Conservation (phyloP, 345 rosid species). For the Populus euphratica region DNA sequence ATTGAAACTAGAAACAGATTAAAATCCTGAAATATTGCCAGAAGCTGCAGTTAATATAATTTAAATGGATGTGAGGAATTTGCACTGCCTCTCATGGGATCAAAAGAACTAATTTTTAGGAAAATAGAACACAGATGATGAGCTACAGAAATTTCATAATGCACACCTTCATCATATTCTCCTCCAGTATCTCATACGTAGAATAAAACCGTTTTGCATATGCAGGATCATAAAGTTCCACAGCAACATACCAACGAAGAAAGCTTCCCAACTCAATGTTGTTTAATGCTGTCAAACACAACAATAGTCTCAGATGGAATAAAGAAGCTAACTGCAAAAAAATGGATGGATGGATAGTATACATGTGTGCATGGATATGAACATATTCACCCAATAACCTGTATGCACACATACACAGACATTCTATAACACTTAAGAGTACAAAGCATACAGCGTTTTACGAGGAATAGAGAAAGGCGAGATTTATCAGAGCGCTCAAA, state of each 20-base stretch:
- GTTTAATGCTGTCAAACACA: slow-evolving; percentile 55
- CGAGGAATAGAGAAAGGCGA: slow-evolving; percentile 86
- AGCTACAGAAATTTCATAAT: slow-evolving; percentile 3
- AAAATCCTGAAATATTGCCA: neutral
- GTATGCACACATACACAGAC: neutral
- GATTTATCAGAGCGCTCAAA: slow-evolving; percentile 97
- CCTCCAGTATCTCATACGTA: slow-evolving; percentile 73
- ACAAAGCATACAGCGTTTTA: slow-evolving; percentile 67
- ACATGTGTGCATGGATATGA: neutral
- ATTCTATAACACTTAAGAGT: slow-evolving; percentile 1
- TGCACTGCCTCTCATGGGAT: neutral
- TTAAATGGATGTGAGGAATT: neutral
- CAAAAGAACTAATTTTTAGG: neutral
- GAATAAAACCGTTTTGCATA: slow-evolving; percentile 75
- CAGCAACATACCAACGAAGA: slow-evolving; percentile 95
- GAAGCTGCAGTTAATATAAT: neutral
- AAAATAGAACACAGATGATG: neutral
- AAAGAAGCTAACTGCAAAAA: neutral
- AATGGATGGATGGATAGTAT: neutral
- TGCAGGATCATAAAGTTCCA: slow-evolving; percentile 82
- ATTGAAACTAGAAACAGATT: neutral
- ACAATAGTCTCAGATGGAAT: neutral
- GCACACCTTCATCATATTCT: slow-evolving; percentile 69
- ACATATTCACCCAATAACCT: neutral
- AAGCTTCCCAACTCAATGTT: slow-evolving; percentile 92